These are phyloP conservation scores for Sporothrix euskadiensis DNA, from an alignment of 2,329 filamentous ascomycete genomes.

Conservation along the genomic window DNA sequence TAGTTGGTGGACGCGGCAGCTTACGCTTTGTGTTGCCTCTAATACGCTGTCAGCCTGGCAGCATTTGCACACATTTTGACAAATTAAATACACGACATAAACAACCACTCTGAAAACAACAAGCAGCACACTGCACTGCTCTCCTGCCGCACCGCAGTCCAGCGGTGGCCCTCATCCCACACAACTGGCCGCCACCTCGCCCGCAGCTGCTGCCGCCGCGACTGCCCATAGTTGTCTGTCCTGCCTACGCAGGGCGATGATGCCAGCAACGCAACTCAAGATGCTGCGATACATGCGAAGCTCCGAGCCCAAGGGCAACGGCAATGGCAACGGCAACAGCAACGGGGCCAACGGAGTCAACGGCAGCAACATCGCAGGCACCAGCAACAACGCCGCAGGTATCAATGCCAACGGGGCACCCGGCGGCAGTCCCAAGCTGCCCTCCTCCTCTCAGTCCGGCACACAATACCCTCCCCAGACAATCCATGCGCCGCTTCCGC, in stretches of 20 bases:
- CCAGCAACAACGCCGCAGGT: not conserved
- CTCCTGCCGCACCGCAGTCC: conserved; percentile 12
- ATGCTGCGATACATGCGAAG: conserved; percentile 36
- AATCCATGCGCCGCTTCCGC: conserved; percentile 34
- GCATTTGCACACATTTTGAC: not conserved
- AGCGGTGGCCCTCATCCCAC: conserved; percentile 13
- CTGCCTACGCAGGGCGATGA: conserved; percentile 30
- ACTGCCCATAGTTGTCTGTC: conserved; percentile 26
- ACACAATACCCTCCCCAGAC: not conserved
- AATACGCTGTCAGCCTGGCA: not conserved
- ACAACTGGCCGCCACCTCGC: conserved; percentile 9
- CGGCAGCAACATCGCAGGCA: not conserved
- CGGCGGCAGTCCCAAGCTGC: conserved; percentile 27
- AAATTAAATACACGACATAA: not conserved
- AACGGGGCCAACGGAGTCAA: conserved; percentile 19
- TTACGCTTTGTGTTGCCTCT: not conserved
- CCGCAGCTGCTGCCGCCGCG: conserved; percentile 26
- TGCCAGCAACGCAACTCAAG: conserved; percentile 34
- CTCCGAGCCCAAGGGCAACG: conserved; percentile 33
- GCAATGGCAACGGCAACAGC: conserved; percentile 16
- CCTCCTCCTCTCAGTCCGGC: conserved; percentile 13
- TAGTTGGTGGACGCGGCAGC: not conserved
- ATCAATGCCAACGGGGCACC: conserved; percentile 21
- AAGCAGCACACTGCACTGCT: conserved; percentile 3
- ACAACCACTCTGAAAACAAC: not conserved